Base-by-base conservation (phyloP, 169 alveolate species). In the Eimeria nieschulzi region DNA sequence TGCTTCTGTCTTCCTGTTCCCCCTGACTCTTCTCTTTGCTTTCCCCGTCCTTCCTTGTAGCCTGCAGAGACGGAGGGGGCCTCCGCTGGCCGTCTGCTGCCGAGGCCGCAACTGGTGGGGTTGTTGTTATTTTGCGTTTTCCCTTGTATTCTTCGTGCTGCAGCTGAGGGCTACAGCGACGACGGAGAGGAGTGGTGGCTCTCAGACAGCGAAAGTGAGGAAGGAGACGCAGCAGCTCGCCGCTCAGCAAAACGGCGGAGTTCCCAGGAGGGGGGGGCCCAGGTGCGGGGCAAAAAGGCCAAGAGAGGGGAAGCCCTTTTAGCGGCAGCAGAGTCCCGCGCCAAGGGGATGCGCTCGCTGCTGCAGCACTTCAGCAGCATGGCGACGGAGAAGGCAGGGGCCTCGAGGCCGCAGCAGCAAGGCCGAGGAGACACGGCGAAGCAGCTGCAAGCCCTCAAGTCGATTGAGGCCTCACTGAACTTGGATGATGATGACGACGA, bases 171-270 rank as follows among this genome's bases (percentile, higher is more conserved):
- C 46, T 87, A 87, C 72, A 87, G 85, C 56, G 93, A 87, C 63
- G 93, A 87, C 26, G 93, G 93, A 12, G 88, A 87, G 88, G 93
- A 87, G 83, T 80, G 85, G 93, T 87, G 93, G 93, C 87, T 5
- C 10, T 63, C 88, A 9, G 85, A 66, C 68, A 76, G 88, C 51
- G 92, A 7, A 5, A 76, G 53, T 39, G 88, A 51, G 0, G 66
- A 55, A 5, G 75, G n/a, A 13, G 87, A 53, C 61, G 70, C 46
- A 59, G 71, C 39, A n/a, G 26, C 53, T n/a, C 26, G 17, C 63
- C 66, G 87, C 7, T 21, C 79, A 9, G 83, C 59, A 9, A 72
- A 72, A 21, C 54, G 59, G 61, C 17, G 83, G 21, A 17, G 80
- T 0, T 21, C 54, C 7, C 25, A 83, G 56, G 80, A 70, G 19